Percentiles rank a stretch among this genome's conserved stretches.
phyloP scores from a whole-genome alignment of 2,329 filamentous ascomycete genomes.

The Chaetothyriales sp. region DNA sequence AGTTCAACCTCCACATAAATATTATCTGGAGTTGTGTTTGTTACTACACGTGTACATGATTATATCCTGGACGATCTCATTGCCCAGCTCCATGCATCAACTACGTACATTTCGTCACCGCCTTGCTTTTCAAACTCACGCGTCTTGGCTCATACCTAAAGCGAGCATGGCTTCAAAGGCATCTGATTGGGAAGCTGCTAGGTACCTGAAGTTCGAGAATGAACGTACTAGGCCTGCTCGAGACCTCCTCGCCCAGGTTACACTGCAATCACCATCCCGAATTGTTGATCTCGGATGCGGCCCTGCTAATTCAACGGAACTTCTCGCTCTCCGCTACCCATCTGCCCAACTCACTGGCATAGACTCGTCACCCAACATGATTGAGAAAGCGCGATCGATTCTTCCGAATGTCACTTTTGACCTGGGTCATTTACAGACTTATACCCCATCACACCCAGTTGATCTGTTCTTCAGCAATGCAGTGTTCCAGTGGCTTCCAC shows the following conservation, averaged over 20 bases:
- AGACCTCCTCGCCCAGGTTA: slow-evolving; percentile 38
- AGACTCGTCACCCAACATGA: slow-evolving; percentile 43
- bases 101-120: background rate
- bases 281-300: slow-evolving; percentile 47
- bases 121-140: background rate
- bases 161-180: slow-evolving; percentile 1
- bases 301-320: slow-evolving; percentile 42
- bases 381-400: slow-evolving; percentile 30
- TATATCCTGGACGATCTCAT: background rate
- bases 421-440: slow-evolving; percentile 33
- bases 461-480: slow-evolving; percentile 43
- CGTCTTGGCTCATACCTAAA: background rate
- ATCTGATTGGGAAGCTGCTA: slow-evolving; percentile 39
- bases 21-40: no score
- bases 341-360: slow-evolving; percentile 35
- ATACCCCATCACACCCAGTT: slow-evolving; percentile 19
- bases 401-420: slow-evolving; percentile 32
- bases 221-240: slow-evolving; percentile 39
- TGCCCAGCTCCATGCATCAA: background rate
- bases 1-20: no score
- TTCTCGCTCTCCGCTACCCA: slow-evolving; percentile 35
- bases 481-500: slow-evolving; percentile 43
- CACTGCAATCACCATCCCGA: slow-evolving; percentile 25
- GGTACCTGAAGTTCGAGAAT: slow-evolving; percentile 41
- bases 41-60: no score